phyloP scores from a whole-genome alignment of 2,329 filamentous ascomycete species.

The Penicillium sp. region DNA sequence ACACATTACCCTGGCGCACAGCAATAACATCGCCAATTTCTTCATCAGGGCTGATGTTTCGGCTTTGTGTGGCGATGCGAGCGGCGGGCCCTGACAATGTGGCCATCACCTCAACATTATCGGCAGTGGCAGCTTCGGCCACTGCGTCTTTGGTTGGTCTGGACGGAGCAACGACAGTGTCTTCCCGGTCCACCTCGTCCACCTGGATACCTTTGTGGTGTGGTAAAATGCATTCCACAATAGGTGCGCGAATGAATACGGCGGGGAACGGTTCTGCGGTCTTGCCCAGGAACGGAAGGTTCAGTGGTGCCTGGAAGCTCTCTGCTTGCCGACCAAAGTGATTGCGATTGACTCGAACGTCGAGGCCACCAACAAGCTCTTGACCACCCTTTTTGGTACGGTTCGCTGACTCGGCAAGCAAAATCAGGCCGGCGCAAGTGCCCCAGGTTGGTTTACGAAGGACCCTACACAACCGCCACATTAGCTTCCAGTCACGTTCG shows the following conservation, averaged over 20 bases:
- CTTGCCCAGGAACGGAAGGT: conserved; percentile 66
- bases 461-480: conserved; percentile 52
- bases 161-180: conserved; percentile 59
- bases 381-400: conserved; percentile 88
- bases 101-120: conserved; percentile 60
- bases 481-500: conserved; percentile 5
- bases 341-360: conserved; percentile 88
- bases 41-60: conserved; percentile 38
- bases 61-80: conserved; percentile 48
- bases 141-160: conserved; percentile 47
- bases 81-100: conserved; percentile 55
- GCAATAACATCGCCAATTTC: conserved; percentile 75
- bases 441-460: conserved; percentile 86
- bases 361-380: conserved; percentile 86
- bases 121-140: conserved; percentile 46
- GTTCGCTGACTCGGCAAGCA: conserved; percentile 85
- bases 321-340: conserved; percentile 93
- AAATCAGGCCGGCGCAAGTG: conserved; percentile 90
- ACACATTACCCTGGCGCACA: conserved; percentile 84
- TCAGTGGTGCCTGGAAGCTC: conserved; percentile 76
- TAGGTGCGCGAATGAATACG: conserved; percentile 91
- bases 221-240: conserved; percentile 79
- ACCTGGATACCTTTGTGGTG: conserved; percentile 52
- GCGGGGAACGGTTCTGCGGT: conserved; percentile 63
- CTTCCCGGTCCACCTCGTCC: conserved; percentile 48